Percentiles rank a stretch among this genome's conserved stretches.
Conservation (phyloP, 352 stramenopile genomes). For the Halophytophthora batemanensis region DNA sequence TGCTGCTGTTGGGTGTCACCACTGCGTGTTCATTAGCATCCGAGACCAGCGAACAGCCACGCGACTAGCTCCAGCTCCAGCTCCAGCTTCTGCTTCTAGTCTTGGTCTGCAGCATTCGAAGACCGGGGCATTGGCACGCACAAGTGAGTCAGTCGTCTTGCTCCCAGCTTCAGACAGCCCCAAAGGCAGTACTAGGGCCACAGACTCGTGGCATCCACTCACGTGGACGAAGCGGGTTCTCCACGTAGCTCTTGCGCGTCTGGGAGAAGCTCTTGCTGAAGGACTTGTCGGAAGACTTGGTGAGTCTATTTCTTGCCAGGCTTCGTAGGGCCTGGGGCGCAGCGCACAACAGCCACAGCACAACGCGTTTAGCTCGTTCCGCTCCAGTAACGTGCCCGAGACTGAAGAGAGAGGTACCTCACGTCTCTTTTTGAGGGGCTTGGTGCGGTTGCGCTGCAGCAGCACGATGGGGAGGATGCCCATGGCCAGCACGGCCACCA, state of each 20-base stretch:
- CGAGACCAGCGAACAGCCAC: too few species aligned
- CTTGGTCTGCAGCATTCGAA: slow-evolving; percentile 19
- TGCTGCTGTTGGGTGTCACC: too few species aligned
- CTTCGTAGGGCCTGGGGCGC: slow-evolving; percentile 48
- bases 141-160: neutral
- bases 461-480: slow-evolving; percentile 61
- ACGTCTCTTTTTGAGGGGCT: slow-evolving; percentile 69
- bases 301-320: slow-evolving; percentile 76
- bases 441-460: slow-evolving; percentile 73
- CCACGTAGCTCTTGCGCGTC: slow-evolving; percentile 49
- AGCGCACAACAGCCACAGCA: neutral
- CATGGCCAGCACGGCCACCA: slow-evolving; percentile 48
- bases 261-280: slow-evolving; percentile 43
- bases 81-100: slow-evolving; percentile 12
- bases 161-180: neutral
- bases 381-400: neutral
- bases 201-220: slow-evolving; percentile 6
- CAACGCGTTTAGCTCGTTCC: neutral
- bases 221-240: slow-evolving; percentile 36
- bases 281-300: slow-evolving; percentile 38
- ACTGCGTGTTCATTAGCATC: too few species aligned
- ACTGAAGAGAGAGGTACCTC: slow-evolving; percentile 40
- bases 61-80: too few species aligned
- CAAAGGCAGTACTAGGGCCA: neutral
- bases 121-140: neutral